A percentile compares a stretch with the other conserved stretches of the same genome.
phyloP scores from a whole-genome alignment of 1,284 basidiomycete genomes.

The Sanguinoderma infundibulare region DNA sequence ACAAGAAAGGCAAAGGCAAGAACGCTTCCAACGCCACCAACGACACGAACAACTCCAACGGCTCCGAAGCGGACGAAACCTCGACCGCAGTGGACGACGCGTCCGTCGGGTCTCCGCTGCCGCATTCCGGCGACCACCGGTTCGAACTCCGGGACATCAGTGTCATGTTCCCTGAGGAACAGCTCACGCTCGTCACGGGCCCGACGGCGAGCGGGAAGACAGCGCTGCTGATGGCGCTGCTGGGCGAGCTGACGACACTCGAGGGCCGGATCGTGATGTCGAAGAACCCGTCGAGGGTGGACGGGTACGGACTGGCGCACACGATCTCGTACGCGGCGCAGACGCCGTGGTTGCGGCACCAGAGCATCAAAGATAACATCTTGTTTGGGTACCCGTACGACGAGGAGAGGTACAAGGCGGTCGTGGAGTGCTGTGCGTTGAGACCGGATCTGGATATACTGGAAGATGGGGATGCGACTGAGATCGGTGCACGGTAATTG shows the following conservation, averaged over 20 bases:
- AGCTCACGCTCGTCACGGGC: slow-evolving; percentile 67
- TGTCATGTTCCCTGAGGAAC: slow-evolving; percentile 72
- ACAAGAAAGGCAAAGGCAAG: slow-evolving; percentile 33
- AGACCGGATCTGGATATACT: slow-evolving; percentile 59
- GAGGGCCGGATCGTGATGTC: slow-evolving; percentile 61
- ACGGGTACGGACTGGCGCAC: slow-evolving; percentile 69
- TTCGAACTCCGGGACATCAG: slow-evolving; percentile 73
- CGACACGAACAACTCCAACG: slow-evolving; percentile 1
- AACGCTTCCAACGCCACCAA: slow-evolving; percentile 18
- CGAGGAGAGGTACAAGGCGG: slow-evolving; percentile 65
- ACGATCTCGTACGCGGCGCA: slow-evolving; percentile 86
- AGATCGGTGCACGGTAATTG: slow-evolving; percentile 40
- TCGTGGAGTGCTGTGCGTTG: slow-evolving; percentile 76
- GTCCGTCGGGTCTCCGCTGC: slow-evolving; percentile 15
- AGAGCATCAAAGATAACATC: slow-evolving; percentile 74
- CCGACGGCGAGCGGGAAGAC: slow-evolving; percentile 86
- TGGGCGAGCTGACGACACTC: slow-evolving; percentile 66
- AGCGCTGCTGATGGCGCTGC: slow-evolving; percentile 70
- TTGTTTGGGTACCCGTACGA: slow-evolving; percentile 72
- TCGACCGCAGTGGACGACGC: slow-evolving; percentile 28
- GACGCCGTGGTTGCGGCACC: slow-evolving; percentile 81
- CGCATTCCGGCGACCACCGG: slow-evolving; percentile 41
- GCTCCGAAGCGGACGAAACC: background rate
- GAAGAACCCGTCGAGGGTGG: slow-evolving; percentile 62
- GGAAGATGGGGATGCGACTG: slow-evolving; percentile 46